Conservation (phyloP, 2,329 filamentous ascomycete genomes). For the Chaetomium sp. region DNA sequence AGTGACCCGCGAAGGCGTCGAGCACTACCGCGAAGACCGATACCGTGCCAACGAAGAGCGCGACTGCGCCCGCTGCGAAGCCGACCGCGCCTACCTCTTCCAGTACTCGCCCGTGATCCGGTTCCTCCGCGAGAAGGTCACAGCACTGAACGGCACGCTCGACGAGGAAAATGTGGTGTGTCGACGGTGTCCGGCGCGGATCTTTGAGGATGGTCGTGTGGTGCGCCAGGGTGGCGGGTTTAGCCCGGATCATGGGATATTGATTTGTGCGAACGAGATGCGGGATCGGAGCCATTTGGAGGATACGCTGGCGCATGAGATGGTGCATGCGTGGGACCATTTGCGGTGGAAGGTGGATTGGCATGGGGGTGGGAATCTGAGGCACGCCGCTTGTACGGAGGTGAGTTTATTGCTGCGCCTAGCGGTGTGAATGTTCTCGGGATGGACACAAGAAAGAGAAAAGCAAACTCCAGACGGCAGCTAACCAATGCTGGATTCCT, state of each 20-base stretch:
- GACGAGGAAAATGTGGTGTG: constrained; percentile 73
- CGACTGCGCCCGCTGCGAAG: constrained; percentile 77
- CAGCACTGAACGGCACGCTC: constrained; percentile 69
- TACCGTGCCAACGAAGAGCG: constrained; percentile 68
- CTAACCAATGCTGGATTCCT: not conserved
- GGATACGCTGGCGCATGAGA: constrained; percentile 92
- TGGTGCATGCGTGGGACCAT: constrained; percentile 96
- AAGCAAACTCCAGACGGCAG: not conserved
- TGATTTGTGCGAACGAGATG: constrained; percentile 90
- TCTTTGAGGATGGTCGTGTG: constrained; percentile 52
- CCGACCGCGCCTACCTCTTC: constrained; percentile 76
- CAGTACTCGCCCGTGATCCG: constrained; percentile 77
- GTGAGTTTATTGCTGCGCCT: constrained; percentile 38
- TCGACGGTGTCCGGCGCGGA: constrained; percentile 61
- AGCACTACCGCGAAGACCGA: constrained; percentile 70
- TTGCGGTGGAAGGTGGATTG: constrained; percentile 86
- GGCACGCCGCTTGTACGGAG: constrained; percentile 91
- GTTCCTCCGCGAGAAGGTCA: constrained; percentile 79
- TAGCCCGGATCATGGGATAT: constrained; percentile 75
- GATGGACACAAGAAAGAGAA: too few species aligned
- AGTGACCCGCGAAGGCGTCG: constrained; percentile 61
- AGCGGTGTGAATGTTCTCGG: not conserved
- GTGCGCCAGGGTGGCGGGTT: constrained; percentile 74
- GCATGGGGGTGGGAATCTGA: constrained; percentile 61
- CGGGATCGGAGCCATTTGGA: constrained; percentile 74